These are phyloP conservation scores for Alternaria tenuissima DNA, from an alignment of 2,329 filamentous ascomycete genomes.

Conservation along the genomic window DNA sequence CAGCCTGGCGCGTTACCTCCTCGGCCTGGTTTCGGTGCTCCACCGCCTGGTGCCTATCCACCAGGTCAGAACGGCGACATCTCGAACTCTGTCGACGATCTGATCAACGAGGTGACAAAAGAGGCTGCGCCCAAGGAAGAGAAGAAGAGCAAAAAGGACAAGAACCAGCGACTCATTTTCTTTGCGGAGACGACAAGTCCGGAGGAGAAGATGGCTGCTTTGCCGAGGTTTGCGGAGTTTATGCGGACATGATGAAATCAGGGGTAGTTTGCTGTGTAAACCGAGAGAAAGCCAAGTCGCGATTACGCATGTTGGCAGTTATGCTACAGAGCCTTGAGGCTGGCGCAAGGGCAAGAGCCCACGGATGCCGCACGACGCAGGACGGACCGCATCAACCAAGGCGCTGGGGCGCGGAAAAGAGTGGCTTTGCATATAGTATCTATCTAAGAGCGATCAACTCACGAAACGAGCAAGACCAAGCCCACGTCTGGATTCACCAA, in stretches of 20 bases:
- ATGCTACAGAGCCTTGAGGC: background rate
- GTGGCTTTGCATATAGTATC: constrained; percentile 1
- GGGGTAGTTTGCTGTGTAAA: background rate
- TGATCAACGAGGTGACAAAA: constrained; percentile 60
- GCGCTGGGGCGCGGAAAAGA: background rate
- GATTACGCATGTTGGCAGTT: background rate
- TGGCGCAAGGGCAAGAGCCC: constrained; percentile 5
- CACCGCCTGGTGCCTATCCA: constrained; percentile 28
- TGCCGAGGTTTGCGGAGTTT: constrained; percentile 73
- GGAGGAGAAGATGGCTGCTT: constrained; percentile 85
- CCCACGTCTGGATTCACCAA: background rate
- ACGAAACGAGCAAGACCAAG: background rate
- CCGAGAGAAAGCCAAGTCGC: background rate
- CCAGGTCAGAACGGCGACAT: constrained; percentile 27
- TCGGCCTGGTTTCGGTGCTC: constrained; percentile 50
- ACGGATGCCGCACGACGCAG: constrained; percentile 1
- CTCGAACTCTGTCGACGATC: constrained; percentile 59
- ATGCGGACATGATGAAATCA: constrained; percentile 27
- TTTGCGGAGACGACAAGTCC: constrained; percentile 80
- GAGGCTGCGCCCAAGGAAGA: constrained; percentile 49
- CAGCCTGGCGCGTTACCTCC: constrained; percentile 38
- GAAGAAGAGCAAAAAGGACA: constrained; percentile 71
- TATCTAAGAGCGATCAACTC: background rate
- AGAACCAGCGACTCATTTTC: constrained; percentile 74
- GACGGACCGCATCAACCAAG: background rate